Percentiles rank a stretch among this genome's conserved stretches.
Conservation (phyloP, 352 stramenopile genomes). For the Elongisporangium undulatum region DNA sequence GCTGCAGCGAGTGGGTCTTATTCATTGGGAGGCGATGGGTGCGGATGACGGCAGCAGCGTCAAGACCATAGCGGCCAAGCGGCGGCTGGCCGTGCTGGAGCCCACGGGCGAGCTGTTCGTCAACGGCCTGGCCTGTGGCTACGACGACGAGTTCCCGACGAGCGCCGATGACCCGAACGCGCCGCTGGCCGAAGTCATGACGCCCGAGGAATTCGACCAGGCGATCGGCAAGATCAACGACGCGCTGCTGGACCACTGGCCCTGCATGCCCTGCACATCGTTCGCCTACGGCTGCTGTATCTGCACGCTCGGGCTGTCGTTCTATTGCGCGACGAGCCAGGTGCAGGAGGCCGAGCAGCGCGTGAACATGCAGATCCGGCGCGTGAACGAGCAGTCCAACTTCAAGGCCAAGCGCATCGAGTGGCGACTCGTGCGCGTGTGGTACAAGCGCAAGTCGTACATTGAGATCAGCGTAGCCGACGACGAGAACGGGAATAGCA, state of each 20-base stretch:
- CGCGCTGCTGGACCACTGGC: slow-evolving; percentile 79
- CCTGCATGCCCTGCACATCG: slow-evolving; percentile 73
- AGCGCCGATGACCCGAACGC: slow-evolving; percentile 11
- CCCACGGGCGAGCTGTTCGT: slow-evolving; percentile 74
- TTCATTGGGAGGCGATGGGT: neutral
- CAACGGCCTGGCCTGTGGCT: slow-evolving; percentile 69
- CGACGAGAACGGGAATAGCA: neutral
- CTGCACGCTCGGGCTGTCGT: slow-evolving; percentile 72
- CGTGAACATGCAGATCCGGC: slow-evolving; percentile 57
- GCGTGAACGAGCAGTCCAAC: slow-evolving; percentile 64
- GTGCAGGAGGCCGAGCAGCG: slow-evolving; percentile 68
- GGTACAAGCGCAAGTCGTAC: slow-evolving; percentile 62
- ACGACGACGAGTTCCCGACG: slow-evolving; percentile 72
- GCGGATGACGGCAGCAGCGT: slow-evolving; percentile 2
- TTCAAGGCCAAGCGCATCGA: slow-evolving; percentile 51
- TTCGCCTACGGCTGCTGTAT: slow-evolving; percentile 82
- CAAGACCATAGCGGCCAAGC: slow-evolving; percentile 10
- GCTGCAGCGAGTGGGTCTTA: too few relatives aligned
- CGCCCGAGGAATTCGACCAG: slow-evolving; percentile 55
- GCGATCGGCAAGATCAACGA: slow-evolving; percentile 75
- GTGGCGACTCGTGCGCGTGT: slow-evolving; percentile 62
- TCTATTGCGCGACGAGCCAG: slow-evolving; percentile 76
- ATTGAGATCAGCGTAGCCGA: slow-evolving; percentile 42
- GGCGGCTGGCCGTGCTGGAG: slow-evolving; percentile 42
- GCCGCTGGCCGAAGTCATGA: slow-evolving; percentile 40